Conservation (phyloP, 805 yeast species). For the Starmerella geochares region DNA sequence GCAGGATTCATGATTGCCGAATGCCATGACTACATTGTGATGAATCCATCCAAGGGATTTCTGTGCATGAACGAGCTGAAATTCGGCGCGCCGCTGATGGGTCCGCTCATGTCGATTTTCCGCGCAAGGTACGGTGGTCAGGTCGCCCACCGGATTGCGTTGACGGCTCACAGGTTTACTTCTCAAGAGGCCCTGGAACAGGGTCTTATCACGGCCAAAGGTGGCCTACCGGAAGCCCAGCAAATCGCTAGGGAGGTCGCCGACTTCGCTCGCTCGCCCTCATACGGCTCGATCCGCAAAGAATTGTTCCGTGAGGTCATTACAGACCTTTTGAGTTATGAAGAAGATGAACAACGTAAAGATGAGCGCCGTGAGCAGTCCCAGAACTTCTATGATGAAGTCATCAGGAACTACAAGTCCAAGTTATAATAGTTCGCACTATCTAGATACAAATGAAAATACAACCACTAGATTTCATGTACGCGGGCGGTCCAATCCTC, state of each 20-base stretch:
- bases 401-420: conserved; percentile 15
- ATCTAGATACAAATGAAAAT: no score
- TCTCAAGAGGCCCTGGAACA: conserved; percentile 81
- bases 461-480: no score
- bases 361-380: conserved; percentile 10
- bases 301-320: conserved; percentile 28
- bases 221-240: conserved; percentile 31
- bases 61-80: conserved; percentile 35
- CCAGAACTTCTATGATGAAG: conserved; percentile 18
- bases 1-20: conserved; percentile 35
- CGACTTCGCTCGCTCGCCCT: conserved; percentile 27
- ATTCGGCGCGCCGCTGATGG: conserved; percentile 33
- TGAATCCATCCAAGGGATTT: conserved; percentile 34
- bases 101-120: conserved; percentile 33
- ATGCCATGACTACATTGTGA: conserved; percentile 34
- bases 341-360: conserved; percentile 14
- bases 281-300: conserved; percentile 29
- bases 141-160: conserved; percentile 28
- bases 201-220: conserved; percentile 37
- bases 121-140: conserved; percentile 29
- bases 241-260: conserved; percentile 25
- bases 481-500: no score
- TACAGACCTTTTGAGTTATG: conserved; percentile 20
- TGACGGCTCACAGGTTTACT: conserved; percentile 32
- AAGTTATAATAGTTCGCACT: no score